Percentiles rank a stretch among this genome's conserved stretches.
These are phyloP conservation scores for Salisapilia sapeloensis DNA, from an alignment of 352 stramenopile species.

Conservation along the genomic window DNA sequence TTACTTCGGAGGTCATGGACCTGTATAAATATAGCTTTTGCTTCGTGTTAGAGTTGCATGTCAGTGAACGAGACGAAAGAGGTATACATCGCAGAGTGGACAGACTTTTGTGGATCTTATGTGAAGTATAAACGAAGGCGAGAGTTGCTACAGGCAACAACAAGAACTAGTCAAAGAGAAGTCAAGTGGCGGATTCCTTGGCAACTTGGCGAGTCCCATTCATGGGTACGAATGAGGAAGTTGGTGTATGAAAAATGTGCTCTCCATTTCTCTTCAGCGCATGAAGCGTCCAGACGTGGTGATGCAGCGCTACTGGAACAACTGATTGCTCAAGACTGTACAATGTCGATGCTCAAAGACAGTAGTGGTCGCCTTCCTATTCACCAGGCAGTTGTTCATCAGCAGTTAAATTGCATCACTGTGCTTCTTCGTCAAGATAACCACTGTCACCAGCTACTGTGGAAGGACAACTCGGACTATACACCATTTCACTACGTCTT, in stretches of 20 bases:
- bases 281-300: slow-evolving; percentile 11
- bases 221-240: slow-evolving; percentile 5
- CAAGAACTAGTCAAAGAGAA: slow-evolving; percentile 3
- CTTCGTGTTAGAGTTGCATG: too few species aligned
- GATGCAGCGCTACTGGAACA: slow-evolving; percentile 5
- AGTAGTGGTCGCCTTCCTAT: slow-evolving; percentile 18
- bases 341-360: slow-evolving; percentile 11
- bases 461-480: slow-evolving; percentile 14
- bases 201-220: too few species aligned
- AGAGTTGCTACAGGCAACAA: neutral
- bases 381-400: slow-evolving; percentile 28
- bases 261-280: slow-evolving; percentile 13
- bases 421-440: slow-evolving; percentile 16
- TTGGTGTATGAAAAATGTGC: slow-evolving; percentile 14
- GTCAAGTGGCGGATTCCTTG: slow-evolving; percentile 28
- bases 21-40: too few species aligned
- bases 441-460: slow-evolving; percentile 16
- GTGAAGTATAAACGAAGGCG: neutral
- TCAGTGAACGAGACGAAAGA: slow-evolving; percentile 6
- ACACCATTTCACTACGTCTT: slow-evolving; percentile 27
- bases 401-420: slow-evolving; percentile 12
- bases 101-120: neutral
- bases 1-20: too few species aligned
- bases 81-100: slow-evolving; percentile 4
- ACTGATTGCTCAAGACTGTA: slow-evolving; percentile 12